These are phyloP conservation scores for Skeletonema costatum DNA, from an alignment of 108 stramenopile species.

Conservation along the genomic window DNA sequence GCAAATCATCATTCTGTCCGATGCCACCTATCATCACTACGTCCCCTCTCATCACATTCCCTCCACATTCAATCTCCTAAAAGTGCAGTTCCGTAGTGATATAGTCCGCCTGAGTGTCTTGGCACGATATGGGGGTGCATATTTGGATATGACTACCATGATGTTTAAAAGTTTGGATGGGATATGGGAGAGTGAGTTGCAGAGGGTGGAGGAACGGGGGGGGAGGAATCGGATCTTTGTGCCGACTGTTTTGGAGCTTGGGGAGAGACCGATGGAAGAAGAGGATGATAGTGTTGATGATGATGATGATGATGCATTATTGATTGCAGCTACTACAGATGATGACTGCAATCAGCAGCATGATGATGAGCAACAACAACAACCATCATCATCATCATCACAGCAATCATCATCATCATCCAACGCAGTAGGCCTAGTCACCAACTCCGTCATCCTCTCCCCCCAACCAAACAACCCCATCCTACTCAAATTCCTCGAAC, in stretches of 20 bases:
- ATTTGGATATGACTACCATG: background rate
- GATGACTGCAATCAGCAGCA: too few relatives aligned
- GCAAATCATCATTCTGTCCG: background rate
- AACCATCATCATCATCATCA: background rate
- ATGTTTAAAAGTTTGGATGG: background rate
- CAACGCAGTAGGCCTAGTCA: background rate
- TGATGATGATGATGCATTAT: background rate
- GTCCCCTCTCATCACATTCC: background rate
- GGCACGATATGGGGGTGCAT: background rate
- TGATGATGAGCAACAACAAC: background rate
- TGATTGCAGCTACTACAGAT: background rate
- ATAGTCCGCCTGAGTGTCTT: background rate
- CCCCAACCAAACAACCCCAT: background rate
- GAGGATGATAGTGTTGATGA: background rate
- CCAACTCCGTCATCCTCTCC: background rate
- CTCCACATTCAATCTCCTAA: background rate
- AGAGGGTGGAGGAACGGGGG: background rate
- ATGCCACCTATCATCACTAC: background rate
- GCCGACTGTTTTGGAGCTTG: slow-evolving; percentile 3
- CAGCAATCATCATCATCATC: background rate
- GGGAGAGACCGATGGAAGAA: background rate
- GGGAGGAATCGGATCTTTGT: background rate
- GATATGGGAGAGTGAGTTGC: background rate
- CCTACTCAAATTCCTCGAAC: background rate
- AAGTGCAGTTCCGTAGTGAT: background rate